Conservation (phyloP, 2,329 filamentous ascomycete species). For the Sporothrix luriei region DNA sequence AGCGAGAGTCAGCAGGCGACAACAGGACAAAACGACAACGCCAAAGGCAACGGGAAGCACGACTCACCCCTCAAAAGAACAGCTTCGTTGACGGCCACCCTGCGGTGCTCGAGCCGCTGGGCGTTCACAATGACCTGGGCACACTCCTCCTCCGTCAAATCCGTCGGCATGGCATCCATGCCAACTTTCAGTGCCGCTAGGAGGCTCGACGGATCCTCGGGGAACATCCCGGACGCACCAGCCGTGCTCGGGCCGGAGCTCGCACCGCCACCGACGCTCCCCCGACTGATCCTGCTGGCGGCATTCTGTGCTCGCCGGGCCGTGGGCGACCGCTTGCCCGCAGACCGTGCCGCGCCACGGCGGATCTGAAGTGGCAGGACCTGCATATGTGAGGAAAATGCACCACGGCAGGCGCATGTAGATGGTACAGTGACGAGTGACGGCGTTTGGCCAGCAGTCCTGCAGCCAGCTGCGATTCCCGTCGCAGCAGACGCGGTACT, state of each 20-base stretch:
- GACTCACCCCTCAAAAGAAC: not conserved
- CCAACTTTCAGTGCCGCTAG: constrained; percentile 8
- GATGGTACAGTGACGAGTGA: not conserved
- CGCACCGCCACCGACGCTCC: no score
- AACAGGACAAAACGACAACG: not conserved
- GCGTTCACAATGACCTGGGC: constrained; percentile 3
- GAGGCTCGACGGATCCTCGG: constrained; percentile 6
- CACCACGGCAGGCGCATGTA: not conserved
- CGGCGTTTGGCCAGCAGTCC: not conserved
- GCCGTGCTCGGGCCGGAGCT: not conserved
- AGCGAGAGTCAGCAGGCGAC: not conserved
- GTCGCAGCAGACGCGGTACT: not conserved
- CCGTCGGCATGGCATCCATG: not conserved
- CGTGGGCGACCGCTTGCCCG: constrained; percentile 17
- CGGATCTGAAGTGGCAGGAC: constrained; percentile 1
- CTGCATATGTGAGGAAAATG: not conserved
- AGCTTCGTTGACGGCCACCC: not conserved
- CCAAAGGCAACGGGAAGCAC: not conserved
- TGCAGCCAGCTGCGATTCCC: not conserved
- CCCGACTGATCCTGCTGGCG: not conserved
- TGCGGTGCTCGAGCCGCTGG: not conserved
- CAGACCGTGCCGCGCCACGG: constrained; percentile 19
- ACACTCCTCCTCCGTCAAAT: constrained; percentile 28
- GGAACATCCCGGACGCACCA: constrained; percentile 9
- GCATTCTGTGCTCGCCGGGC: constrained; percentile 12